These are phyloP conservation scores for Aquilaria agallochum DNA, from an alignment of 441 rosid genomes.

Conservation along the genomic window DNA sequence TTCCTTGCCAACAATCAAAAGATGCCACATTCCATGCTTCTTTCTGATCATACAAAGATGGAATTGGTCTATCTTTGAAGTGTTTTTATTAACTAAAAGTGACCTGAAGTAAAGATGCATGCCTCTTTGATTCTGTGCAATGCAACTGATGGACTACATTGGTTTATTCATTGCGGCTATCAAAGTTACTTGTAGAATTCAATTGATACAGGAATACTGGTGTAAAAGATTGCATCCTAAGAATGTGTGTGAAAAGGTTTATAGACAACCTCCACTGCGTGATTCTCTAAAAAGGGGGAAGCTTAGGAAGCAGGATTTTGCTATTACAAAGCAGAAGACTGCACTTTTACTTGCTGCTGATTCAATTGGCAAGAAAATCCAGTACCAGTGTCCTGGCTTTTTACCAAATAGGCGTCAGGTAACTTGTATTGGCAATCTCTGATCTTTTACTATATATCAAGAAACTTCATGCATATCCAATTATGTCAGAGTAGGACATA, in stretches of 20 bases:
- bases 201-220: slow-evolving; percentile 84
- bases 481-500: neutral
- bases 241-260: slow-evolving; percentile 94
- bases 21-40: too few species aligned
- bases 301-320: slow-evolving; percentile 88
- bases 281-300: slow-evolving; percentile 88
- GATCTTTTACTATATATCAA: neutral
- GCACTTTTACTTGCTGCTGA: slow-evolving; percentile 83
- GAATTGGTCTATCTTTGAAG: too few species aligned
- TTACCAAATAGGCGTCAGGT: slow-evolving; percentile 93
- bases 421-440: slow-evolving; percentile 13
- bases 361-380: slow-evolving; percentile 87
- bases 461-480: too few species aligned
- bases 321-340: slow-evolving; percentile 75
- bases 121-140: too few species aligned
- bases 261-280: slow-evolving; percentile 88
- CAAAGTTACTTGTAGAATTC: too few species aligned
- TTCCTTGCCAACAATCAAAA: too few species aligned
- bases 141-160: too few species aligned
- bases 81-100: too few species aligned
- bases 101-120: too few species aligned
- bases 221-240: slow-evolving; percentile 98
- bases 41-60: too few species aligned
- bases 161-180: too few species aligned
- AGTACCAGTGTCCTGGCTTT: slow-evolving; percentile 90